Base-by-base conservation (phyloP, 352 stramenopile genomes). In the Pythium volutum region DNA sequence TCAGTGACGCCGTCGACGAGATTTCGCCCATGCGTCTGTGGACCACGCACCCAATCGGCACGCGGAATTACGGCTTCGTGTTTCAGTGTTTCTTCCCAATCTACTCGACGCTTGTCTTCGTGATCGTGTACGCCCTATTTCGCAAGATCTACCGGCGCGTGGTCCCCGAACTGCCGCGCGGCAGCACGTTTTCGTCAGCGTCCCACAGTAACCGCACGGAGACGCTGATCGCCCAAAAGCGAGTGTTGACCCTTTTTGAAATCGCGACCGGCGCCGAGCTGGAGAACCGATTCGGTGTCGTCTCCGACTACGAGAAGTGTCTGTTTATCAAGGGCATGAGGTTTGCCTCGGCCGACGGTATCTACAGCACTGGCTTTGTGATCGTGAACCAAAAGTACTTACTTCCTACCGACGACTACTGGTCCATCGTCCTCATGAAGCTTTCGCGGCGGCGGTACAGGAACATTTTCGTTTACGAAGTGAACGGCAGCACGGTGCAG, bases 371-470 rank as follows among this genome's bases (percentile, higher is more conserved):
- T 33, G 69, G 72, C 18, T 77, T 74, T 38, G 59, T 80, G 16
- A 71, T 77, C 23, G 69, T 64, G 18, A 70, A 76, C 62, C 29
- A 53, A 52, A 69, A 70, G 50, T 80, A 67, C 36, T 46, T 80
- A 2, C 45, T 80, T 10, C 42, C 55, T 11, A 67, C 62, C 14
- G 48, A 49, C 50, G 70, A 74, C 29, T 67, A 53, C 42, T 66
- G 62, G 48, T 38, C 48, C n/a, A 69, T 77, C 26, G 34, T 74
- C 2, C 1, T 71, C 42, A 81, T 75, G 50, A 77, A 71, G 46
- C 18, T 76, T 16, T 10, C 52, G 8, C 38, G 49, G 3, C 36
- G 25, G 12, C 66, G 64, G 20, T 70, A 59, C 49, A 50, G 46
- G 27, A 56, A 62, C 46, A 49, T 77, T 6, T 74, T 68, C 49